Base-by-base conservation (phyloP, 768 basidiomycete genomes). In the Suillus subaureus region DNA sequence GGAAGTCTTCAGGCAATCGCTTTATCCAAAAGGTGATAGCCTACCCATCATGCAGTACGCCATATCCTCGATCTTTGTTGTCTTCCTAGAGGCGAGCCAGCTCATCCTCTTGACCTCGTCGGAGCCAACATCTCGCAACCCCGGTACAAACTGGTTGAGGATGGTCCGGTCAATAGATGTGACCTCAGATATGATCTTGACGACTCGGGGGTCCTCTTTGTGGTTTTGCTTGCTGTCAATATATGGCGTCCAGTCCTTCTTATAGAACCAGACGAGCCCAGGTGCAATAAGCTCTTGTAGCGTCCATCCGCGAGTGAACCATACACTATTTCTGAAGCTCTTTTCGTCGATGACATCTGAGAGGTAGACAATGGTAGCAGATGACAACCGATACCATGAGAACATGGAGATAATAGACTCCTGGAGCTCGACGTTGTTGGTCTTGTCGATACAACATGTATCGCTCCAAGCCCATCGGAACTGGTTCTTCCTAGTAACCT, bases 71-170 rank as follows among this genome's bases (percentile, higher is more conserved):
- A 60, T 33, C 23, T 71, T 73, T 40, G 76, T 72, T 39, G 76
- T 77, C 45, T n/a, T 68, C 58, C 77, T 68, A 1, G 60, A 63
- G 2, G 75, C 70, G 62, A 73, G 71, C 77, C 76, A 78, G 12
- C 62, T 64, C 43, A 77, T 31, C 47, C 58, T 72, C 43, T 74
- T 68, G 33, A 72, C 70, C n/a, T 72, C 62, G 1, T 68, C 65
- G 40, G 55, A n/a, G 55, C 55, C 55, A 4, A 56, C 55, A 56
- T 56, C 35, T n/a, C n/a, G n/a, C 43, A 74, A 45, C 15, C 74
- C 74, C 0, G 74, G 72, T 13, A 63, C 67, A 61, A 74, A 73
- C 42, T 72, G 42, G 26, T 67, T 64, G 47, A 75, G 68, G 62
- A 65, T 70, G 6, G 62, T 42, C 37, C 58, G 65, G 61, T 70